A percentile compares a stretch with the other conserved stretches of the same genome.
Evolutionary conservation across 2,329 filamentous ascomycete species (phyloP).

Genomic region (Aspergillus luchuensis): DNA sequence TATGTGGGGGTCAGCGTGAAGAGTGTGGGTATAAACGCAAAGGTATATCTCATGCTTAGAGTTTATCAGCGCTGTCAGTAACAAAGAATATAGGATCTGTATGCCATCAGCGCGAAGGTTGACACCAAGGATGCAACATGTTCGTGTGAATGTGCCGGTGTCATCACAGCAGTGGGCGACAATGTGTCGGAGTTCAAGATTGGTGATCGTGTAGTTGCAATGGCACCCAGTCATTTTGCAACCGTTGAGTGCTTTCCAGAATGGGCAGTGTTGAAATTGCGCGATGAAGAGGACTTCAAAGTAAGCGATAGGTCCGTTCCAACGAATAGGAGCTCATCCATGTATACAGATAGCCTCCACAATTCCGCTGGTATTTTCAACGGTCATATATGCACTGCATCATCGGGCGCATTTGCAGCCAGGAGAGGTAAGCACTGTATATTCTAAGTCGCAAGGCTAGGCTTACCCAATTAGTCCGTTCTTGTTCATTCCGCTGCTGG

Average conservation of each 20-base stretch:
- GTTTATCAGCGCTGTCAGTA: too few species aligned
- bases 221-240: conserved; percentile 6
- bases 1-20: not conserved
- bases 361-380: not conserved
- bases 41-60: not conserved
- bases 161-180: not conserved
- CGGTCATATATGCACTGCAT: conserved; percentile 1
- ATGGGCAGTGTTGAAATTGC: not conserved
- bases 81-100: not conserved
- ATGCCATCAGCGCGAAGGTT: not conserved
- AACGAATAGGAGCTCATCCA: not conserved
- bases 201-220: conserved; percentile 8
- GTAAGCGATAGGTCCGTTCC: not conserved
- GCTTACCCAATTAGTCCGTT: conserved; percentile 12
- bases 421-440: conserved; percentile 12
- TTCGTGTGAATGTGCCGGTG: conserved; percentile 6
- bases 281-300: not conserved
- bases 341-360: not conserved
- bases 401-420: not conserved
- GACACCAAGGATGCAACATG: not conserved
- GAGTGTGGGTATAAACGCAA: conserved; percentile 2
- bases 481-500: conserved; percentile 31
- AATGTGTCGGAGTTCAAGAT: not conserved
- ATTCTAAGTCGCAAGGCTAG: not conserved
- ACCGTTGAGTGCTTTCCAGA: not conserved